Evolutionary conservation across 2,329 filamentous ascomycete genomes (phyloP).

Genomic region (Arthrobotrys sinensis): DNA sequence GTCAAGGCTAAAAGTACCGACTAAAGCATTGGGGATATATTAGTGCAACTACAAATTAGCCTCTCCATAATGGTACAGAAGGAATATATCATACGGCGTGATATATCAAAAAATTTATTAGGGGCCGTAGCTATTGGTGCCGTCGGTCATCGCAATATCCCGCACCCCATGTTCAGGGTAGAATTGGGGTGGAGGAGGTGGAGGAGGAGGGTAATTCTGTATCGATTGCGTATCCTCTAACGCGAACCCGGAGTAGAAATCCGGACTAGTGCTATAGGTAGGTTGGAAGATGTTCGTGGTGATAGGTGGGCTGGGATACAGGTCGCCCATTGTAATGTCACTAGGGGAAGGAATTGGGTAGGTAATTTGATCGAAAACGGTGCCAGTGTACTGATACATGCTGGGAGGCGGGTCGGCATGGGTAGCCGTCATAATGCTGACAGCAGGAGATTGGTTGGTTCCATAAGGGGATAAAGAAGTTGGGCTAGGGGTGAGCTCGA

Average conservation of each 20-base stretch:
- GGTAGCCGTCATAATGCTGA: background rate
- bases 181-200: background rate
- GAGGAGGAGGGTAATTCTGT: conserved; percentile 8
- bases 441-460: conserved; percentile 3
- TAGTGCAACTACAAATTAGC: conserved; percentile 15
- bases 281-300: conserved; percentile 1
- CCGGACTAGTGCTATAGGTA: background rate
- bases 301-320: background rate
- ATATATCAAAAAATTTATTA: background rate
- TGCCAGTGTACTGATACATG: background rate
- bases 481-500: conserved; percentile 45
- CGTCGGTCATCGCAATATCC: conserved; percentile 6
- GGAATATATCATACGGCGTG: conserved; percentile 10
- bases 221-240: conserved; percentile 4
- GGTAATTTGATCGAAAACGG: background rate
- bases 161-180: conserved; percentile 11
- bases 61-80: conserved; percentile 42
- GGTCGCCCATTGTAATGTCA: conserved; percentile 6
- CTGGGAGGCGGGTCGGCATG: background rate
- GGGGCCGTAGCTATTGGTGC: background rate
- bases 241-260: conserved; percentile 16
- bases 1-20: conserved; percentile 27
- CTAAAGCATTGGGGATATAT: background rate
- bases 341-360: conserved; percentile 6
- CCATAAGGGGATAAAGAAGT: conserved; percentile 15